Evolutionary conservation across 345 rosid species (phyloP).

Genomic region (Camelina sativa): DNA sequence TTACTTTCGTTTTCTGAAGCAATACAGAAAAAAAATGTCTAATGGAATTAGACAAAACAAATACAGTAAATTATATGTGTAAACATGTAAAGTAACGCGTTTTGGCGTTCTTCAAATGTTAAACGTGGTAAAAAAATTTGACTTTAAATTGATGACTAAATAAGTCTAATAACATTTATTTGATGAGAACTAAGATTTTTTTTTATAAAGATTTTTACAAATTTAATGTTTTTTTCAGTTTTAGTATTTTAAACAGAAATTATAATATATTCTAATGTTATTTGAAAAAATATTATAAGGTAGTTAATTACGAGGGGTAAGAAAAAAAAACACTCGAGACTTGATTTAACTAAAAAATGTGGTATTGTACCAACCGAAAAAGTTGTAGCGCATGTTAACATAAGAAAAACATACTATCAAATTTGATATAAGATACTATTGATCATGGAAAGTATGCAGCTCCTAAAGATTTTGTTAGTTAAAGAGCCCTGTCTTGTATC

Average conservation of each 20-base stretch:
- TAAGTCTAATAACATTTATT: no score
- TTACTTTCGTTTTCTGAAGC: neutral
- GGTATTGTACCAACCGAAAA: neutral
- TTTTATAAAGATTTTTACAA: neutral
- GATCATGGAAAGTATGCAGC: constrained; percentile 23
- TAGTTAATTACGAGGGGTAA: neutral
- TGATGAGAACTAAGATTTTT: no score
- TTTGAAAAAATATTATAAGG: neutral
- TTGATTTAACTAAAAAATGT: neutral
- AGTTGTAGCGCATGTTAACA: neutral
- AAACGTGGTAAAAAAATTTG: constrained; percentile 15
- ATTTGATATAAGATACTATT: constrained; percentile 30
- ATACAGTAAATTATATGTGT: neutral
- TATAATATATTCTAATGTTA: neutral
- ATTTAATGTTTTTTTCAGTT: neutral
- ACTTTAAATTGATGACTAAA: no score
- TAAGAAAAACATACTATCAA: neutral
- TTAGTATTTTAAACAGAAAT: neutral
- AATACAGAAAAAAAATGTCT: neutral
- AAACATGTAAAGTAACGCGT: neutral
- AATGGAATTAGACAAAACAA: neutral
- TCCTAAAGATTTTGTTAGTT: constrained; percentile 25
- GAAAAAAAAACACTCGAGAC: neutral
- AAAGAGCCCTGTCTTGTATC: constrained; percentile 19
- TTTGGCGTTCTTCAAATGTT: neutral